These are phyloP conservation scores for Coniosporium apollinis DNA, from an alignment of 495 filamentous ascomycete species.

Conservation along the genomic window DNA sequence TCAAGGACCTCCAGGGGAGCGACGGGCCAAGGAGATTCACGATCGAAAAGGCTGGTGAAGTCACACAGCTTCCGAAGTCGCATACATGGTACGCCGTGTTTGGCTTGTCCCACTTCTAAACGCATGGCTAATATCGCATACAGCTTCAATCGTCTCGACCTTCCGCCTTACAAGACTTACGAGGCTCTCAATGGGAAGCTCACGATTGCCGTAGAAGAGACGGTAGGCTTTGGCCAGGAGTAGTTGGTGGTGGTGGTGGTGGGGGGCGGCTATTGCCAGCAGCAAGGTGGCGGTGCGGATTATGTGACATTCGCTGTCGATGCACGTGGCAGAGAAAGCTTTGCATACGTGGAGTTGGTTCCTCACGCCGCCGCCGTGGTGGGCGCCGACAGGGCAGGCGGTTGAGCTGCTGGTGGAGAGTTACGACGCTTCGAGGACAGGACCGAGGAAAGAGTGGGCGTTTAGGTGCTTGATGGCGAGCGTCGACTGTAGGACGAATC, in stretches of 20 bases:
- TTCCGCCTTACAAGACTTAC: conserved; percentile 81
- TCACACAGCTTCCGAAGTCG: conserved; percentile 78
- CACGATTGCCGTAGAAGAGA: conserved; percentile 95
- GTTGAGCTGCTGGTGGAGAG: neutral
- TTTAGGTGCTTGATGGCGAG: too few relatives aligned
- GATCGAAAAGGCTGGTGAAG: conserved; percentile 92
- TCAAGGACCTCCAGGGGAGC: conserved; percentile 97
- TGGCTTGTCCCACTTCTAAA: too few relatives aligned
- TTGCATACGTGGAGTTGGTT: too few relatives aligned
- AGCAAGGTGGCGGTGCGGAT: neutral
- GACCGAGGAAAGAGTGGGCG: too few relatives aligned
- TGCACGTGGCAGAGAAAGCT: neutral
- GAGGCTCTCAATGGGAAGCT: conserved; percentile 76
- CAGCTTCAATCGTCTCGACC: conserved; percentile 94
- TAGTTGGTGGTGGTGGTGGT: conserved; percentile 23
- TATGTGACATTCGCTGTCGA: neutral
- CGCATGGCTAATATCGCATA: conserved; percentile 8
- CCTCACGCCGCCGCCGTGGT: too few relatives aligned
- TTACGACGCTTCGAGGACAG: neutral
- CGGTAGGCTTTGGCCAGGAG: conserved; percentile 97
- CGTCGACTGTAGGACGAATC: too few relatives aligned
- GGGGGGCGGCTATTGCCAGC: neutral
- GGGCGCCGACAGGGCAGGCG: neutral
- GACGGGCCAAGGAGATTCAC: conserved; percentile 93
- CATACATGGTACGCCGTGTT: conserved; percentile 78